These are phyloP conservation scores for Xylaria palmicola DNA, from an alignment of 495 filamentous ascomycete genomes.

Conservation along the genomic window DNA sequence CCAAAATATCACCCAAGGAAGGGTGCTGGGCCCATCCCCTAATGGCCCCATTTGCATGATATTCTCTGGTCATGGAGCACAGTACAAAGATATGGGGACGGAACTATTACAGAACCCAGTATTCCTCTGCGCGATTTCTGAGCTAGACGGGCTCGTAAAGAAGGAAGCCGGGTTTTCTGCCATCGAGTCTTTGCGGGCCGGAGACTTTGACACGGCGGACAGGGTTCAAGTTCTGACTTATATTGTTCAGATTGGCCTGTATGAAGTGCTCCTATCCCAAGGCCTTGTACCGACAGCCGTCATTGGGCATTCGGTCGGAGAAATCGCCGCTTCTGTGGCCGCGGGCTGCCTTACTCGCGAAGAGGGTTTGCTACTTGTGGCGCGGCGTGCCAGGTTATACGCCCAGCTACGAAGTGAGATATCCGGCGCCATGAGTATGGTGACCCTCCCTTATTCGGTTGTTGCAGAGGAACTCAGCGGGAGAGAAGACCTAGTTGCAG, in stretches of 20 bases:
- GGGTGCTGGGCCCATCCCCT: background rate
- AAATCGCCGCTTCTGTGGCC: conserved; percentile 51
- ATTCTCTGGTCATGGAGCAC: conserved; percentile 2
- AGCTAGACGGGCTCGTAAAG: background rate
- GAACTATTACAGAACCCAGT: conserved; percentile 17
- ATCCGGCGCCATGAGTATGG: conserved; percentile 37
- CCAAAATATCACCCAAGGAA: background rate
- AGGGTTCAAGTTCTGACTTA: conserved; percentile 42
- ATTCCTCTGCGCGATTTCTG: conserved; percentile 25
- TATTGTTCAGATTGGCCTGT: conserved; percentile 38
- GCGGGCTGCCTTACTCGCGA: conserved; percentile 32
- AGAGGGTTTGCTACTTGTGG: conserved; percentile 18
- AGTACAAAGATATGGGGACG: conserved; percentile 19
- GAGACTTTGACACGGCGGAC: conserved; percentile 25
- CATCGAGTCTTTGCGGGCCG: background rate
- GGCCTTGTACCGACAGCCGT: conserved; percentile 33
- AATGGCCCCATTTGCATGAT: conserved; percentile 10
- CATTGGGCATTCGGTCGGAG: conserved; percentile 47
- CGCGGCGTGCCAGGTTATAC: conserved; percentile 19
- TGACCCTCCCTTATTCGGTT: conserved; percentile 29
- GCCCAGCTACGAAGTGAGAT: conserved; percentile 29
- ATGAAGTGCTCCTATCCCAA: conserved; percentile 28
- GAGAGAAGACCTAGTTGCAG: conserved; percentile 26
- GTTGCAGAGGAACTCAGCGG: conserved; percentile 23
- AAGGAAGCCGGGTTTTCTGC: background rate